Percentiles rank a stretch among this genome's conserved stretches.
These are phyloP conservation scores for Paxillus rubicundulus DNA, from an alignment of 768 basidiomycete genomes.

Conservation along the genomic window DNA sequence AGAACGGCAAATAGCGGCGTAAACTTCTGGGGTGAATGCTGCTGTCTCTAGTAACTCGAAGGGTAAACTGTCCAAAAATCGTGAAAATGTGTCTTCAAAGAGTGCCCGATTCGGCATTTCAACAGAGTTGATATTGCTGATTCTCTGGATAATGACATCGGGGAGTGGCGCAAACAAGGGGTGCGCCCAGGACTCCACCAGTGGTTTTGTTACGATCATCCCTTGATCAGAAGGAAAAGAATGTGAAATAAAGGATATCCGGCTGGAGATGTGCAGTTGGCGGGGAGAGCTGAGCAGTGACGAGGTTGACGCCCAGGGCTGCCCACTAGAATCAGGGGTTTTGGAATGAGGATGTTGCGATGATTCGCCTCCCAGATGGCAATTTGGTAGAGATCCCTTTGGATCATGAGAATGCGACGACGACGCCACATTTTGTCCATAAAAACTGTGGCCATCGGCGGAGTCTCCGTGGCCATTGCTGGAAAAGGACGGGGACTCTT, in stretches of 20 bases:
- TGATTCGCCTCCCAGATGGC: constrained; percentile 14
- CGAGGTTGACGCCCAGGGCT: constrained; percentile 12
- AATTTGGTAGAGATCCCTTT: constrained; percentile 25
- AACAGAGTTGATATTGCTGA: constrained; percentile 49
- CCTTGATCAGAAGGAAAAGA: constrained; percentile 38
- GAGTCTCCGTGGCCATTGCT: constrained; percentile 23
- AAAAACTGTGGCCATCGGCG: constrained; percentile 40
- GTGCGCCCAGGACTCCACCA: constrained; percentile 58
- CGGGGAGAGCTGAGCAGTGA: constrained; percentile 25
- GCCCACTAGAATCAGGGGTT: constrained; percentile 26
- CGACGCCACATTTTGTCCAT: constrained; percentile 46
- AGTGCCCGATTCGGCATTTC: constrained; percentile 58
- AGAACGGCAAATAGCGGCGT: constrained; percentile 49
- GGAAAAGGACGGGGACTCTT: constrained; percentile 22
- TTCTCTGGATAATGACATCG: constrained; percentile 49
- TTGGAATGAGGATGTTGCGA: constrained; percentile 15
- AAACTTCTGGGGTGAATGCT: constrained; percentile 52
- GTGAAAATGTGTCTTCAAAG: constrained; percentile 49
- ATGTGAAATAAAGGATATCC: constrained; percentile 46
- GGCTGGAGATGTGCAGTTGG: constrained; percentile 21
- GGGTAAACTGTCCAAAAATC: constrained; percentile 51
- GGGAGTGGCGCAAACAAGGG: constrained; percentile 61
- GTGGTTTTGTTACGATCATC: constrained; percentile 38
- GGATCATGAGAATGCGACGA: constrained; percentile 27
- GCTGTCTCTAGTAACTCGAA: constrained; percentile 60